These are phyloP conservation scores for Boletus subparvulus DNA, from an alignment of 768 basidiomycete genomes.

Conservation along the genomic window DNA sequence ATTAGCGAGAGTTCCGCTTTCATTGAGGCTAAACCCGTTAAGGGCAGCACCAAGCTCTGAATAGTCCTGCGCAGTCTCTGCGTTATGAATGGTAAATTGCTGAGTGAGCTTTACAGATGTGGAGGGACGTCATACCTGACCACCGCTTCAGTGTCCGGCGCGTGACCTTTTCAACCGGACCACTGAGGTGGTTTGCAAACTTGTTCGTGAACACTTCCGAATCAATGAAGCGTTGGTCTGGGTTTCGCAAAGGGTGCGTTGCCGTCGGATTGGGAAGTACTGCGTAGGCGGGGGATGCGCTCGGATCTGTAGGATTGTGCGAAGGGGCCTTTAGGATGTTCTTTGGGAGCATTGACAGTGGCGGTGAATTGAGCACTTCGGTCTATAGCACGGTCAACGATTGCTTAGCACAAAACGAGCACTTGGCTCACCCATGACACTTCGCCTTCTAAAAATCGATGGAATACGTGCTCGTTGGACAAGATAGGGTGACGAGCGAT, in stretches of 20 bases:
- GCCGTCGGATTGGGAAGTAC: conserved; percentile 88
- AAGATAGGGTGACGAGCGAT: conserved; percentile 89
- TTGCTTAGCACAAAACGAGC: neutral
- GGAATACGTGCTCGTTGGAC: conserved; percentile 94
- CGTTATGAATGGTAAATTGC: conserved; percentile 1
- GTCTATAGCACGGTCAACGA: conserved; percentile 45
- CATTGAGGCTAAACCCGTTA: conserved; percentile 92
- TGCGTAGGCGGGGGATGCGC: conserved; percentile 69
- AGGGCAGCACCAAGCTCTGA: conserved; percentile 88
- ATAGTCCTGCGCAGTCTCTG: conserved; percentile 83
- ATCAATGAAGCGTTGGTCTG: conserved; percentile 94
- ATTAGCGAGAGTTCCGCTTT: conserved; percentile 66
- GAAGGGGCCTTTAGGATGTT: conserved; percentile 95
- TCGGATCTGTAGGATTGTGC: conserved; percentile 86
- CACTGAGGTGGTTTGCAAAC: conserved; percentile 87
- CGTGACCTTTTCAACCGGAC: conserved; percentile 96
- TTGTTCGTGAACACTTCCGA: conserved; percentile 95
- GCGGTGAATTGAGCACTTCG: conserved; percentile 92
- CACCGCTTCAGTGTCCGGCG: conserved; percentile 90
- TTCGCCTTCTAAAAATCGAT: conserved; percentile 92
- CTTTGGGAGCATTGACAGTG: conserved; percentile 88
- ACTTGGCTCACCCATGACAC: conserved; percentile 81
- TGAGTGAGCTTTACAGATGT: conserved; percentile 2
- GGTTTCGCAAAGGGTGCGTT: conserved; percentile 83
- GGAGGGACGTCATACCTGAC: conserved; percentile 60